Evolutionary conservation across 257 asterid genomes (phyloP).

Genomic region (Phtheirospermum japonicum): DNA sequence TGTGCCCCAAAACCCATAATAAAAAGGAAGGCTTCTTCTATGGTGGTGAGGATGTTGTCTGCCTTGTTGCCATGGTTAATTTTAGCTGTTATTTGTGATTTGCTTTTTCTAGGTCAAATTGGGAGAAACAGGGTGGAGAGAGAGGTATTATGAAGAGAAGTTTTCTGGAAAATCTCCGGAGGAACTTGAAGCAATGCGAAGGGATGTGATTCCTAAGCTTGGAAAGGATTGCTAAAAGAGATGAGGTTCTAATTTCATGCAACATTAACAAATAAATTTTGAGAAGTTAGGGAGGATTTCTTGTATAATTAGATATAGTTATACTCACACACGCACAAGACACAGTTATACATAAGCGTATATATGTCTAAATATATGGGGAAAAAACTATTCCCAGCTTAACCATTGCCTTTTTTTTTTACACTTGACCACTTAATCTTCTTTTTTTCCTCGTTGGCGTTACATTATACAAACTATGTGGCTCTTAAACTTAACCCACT

Average conservation of each 20-base stretch:
- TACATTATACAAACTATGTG: background rate
- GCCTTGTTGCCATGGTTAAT: slow-evolving; percentile 16
- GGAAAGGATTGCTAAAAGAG: slow-evolving; percentile 14
- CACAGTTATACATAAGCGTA: background rate
- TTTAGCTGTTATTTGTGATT: slow-evolving; percentile 21
- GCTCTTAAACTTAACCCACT: background rate
- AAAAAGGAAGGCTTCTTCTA: background rate
- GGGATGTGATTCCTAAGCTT: slow-evolving; percentile 49
- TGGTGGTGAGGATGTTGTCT: slow-evolving; percentile 15
- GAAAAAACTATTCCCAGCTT: background rate
- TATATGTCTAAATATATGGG: background rate
- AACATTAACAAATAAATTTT: background rate
- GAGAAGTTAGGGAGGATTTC: slow-evolving; percentile 9
- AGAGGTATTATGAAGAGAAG: slow-evolving; percentile 89
- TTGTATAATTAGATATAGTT: background rate
- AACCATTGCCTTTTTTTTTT: background rate
- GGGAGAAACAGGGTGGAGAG: slow-evolving; percentile 95
- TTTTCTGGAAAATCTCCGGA: slow-evolving; percentile 71
- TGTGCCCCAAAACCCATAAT: background rate
- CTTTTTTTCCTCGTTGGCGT: background rate
- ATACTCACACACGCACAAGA: background rate
- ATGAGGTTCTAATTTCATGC: slow-evolving; percentile 2
- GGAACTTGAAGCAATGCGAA: slow-evolving; percentile 76
- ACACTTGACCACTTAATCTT: too few relatives aligned
- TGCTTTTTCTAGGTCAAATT: slow-evolving; percentile 60